Base-by-base conservation (phyloP, 2,329 filamentous ascomycete species). In the Biscogniauxia mediterranea region DNA sequence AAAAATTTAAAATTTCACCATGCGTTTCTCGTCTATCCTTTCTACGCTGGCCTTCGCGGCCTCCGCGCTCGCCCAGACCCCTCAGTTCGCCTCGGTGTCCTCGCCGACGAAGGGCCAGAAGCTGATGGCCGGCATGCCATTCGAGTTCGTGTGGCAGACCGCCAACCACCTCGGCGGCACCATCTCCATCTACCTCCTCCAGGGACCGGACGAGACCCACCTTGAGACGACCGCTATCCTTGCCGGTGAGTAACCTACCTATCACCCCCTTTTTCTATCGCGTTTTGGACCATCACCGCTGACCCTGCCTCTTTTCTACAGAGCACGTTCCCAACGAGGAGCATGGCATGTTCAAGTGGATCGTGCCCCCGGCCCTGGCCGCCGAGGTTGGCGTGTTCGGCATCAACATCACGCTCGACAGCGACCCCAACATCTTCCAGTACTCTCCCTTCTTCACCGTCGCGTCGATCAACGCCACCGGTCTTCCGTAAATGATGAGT, bases 161-260 rank as follows among this genome's bases (percentile, higher is more conserved):
- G 38, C 38, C 38, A 46, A 46, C 38, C 38, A 46, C 38, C 38
- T 46, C 38, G 38, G 38, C 5, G 38, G 67, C 58, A 6, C 58
- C 63, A 6, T 64, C 55, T 19, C 61, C 54, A 17, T 56, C 64
- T 19, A 54, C 59, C 25, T 63, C 51, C 17, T 56, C 46, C 20
- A n/a, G 54, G 9, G 7, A 11, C 21, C 56, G 59, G 25, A 52
- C 38, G 38, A 46, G 38, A n/a, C 17, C 38, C 38, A n/a, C 6
- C 15, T 46, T 5, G 38, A 46, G 38, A 17, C 15, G 38, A n/a
- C 38, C 11, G 38, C 38, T n/a, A 46, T 11, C 17, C 38, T 46
- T 46, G 38, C 38, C 15, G 17, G 38, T 46, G 15, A 46, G 38
- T n/a, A 42, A 42, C 13, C n/a, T 23, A 23, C 23, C 23, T 23